Evolutionary conservation across 257 asterid species (phyloP), one percentile per base, ranked within the genome.

Genomic region (Penstemon davidsonii): DNA sequence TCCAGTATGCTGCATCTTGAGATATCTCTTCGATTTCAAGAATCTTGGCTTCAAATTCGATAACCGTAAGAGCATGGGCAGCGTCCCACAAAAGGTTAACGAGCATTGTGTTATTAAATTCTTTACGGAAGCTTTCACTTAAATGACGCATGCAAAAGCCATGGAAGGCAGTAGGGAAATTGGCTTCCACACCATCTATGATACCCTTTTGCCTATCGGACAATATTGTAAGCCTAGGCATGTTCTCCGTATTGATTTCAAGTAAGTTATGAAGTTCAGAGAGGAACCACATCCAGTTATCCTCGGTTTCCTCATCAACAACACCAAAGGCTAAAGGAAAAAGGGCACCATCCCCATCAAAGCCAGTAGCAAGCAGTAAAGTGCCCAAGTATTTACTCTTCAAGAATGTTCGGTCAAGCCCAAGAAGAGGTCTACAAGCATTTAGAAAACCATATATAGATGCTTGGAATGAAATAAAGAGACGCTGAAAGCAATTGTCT

Each of bases 221-320:
- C 70, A 93, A 73, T 68, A 93, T 90, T 5, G 97, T 90, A 68
- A 93, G 95, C 81, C 90, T 88, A 3, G 99, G 97, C 99, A 93
- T 87, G 81, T 88, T 93, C 72, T 90, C 97, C 6, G 97, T 83
- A 63, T 92, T 92, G 65, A 85, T 75, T 85, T 88, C 96, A 12
- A 93, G 96, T 81, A 90, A 83, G 71, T 69, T 84, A 70, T 76
- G 97, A 75, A 93, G 97, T 83, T 93, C 99, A 2, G 96, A 90
- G 62, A 93, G 88, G 75, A 93, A 93, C 99, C 99, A 93, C 97
- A 85, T 90, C 99, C 99, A 93, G 58, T 90, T 93, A 7, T 80
- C 96, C 44, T 90, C 97, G 63, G 73, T 88, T 72, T 93, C 99
- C 80, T 88, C 97, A 38, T 93, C 97, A 3, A 93, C 97, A 60